Base-by-base conservation (phyloP, 2,329 filamentous ascomycete genomes). In the Nothomitra cinnamomea region DNA sequence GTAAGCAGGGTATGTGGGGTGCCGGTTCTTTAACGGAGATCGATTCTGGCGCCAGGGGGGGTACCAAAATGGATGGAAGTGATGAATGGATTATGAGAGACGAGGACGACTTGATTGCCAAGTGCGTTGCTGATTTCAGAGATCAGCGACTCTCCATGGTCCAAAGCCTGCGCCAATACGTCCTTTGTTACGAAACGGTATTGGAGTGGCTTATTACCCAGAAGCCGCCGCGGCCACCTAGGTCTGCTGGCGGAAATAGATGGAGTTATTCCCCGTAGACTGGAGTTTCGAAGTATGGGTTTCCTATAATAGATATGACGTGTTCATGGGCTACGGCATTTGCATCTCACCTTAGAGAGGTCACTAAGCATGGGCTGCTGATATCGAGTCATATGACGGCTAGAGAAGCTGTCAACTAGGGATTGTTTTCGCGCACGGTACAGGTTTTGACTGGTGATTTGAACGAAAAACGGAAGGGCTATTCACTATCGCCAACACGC, bases 131-230 rank as follows among this genome's bases (percentile, higher is more conserved):
- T 60, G 88, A 95, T 61, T 95, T 98, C 66, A 76, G 92, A 54
- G 73, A 77, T 50, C 92, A 98, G 69, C 74, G 92, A 58, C 70
- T 95, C 19, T 95, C 88, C 67, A 98, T 96, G 89, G 90, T 98
- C 43, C 92, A 96, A 68, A 95, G 85, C 61, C 70, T 96, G 55
- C 76, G 87, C 56, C 92, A 98, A 66, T 96, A 85, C 69, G 90
- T 95, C 51, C 78, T 98, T 35, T 98, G 92, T 67, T 98, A 98
- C 66, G 92, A 98, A 70, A 94, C 86, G 41, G 76, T 96, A 5
- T 70, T 94, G 53, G 90, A 96, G 67, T 98, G 90, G 88, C 67
- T 92, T 25, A 72, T 74, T 10, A 67, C 71, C 60, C 69, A 73
- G 59, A 36, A 21, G 19, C 53, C 38, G 41, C 36, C 50, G 4